Evolutionary conservation across 2,329 filamentous ascomycete species (phyloP).

Genomic region (Stemphylium vesicarium): DNA sequence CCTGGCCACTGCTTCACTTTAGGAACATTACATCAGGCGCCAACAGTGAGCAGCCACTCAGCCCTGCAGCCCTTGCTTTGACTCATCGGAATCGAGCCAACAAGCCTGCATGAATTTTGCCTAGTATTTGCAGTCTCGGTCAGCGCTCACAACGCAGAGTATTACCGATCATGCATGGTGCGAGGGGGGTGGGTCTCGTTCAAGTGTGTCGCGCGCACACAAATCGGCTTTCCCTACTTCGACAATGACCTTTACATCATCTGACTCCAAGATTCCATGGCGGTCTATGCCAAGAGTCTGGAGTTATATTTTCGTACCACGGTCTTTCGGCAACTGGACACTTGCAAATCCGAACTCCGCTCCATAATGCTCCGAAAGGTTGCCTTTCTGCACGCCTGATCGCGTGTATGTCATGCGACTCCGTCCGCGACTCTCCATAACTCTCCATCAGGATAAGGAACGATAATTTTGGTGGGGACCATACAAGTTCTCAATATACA

Average conservation of each 20-base stretch:
- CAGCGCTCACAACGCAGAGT: background rate
- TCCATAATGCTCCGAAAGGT: background rate
- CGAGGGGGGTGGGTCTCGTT: constrained; percentile 1
- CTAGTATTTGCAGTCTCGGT: background rate
- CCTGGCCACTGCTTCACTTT: background rate
- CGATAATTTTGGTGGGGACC: background rate
- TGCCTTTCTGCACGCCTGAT: background rate
- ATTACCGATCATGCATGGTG: constrained; percentile 3
- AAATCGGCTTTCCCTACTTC: constrained; percentile 3
- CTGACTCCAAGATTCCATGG: background rate
- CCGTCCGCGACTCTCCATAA: background rate
- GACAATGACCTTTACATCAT: background rate
- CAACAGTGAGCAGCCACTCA: constrained; percentile 6
- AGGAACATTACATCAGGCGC: constrained; percentile 10
- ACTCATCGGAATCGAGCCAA: constrained; percentile 18
- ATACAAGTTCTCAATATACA: background rate
- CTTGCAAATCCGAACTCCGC: background rate
- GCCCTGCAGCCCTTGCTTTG: constrained; percentile 14
- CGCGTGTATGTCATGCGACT: background rate
- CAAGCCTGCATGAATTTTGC: constrained; percentile 3
- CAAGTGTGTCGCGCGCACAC: background rate
- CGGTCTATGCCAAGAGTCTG: constrained; percentile 1
- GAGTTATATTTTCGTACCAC: background rate
- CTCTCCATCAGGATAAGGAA: background rate
- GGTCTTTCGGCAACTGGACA: background rate